Evolutionary conservation across 73 alveolate genomes (phyloP), one percentile per base, ranked within the genome.

Genomic region (Urostyla sp.): DNA sequence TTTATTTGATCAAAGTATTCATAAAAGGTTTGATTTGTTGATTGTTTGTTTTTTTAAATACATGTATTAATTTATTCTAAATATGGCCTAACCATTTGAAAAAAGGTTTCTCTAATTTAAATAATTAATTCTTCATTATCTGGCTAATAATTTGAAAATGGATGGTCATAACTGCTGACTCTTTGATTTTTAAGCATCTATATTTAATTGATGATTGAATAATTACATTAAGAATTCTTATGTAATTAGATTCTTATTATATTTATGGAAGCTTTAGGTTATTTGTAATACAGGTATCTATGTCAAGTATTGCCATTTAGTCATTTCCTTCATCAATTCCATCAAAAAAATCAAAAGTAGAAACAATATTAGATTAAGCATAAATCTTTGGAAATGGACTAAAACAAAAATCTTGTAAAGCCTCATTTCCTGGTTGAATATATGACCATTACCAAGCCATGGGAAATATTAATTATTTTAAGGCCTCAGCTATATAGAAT

Each of bases 271-370:
- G 38, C 18, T 66, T 67, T 21, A 80, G 44, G 36, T 30, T 3
- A 27, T 80, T 80, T 4, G 76, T 63, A 37, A 35, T 35, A 18
- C 80, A 44, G 23, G 90, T 69, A 51, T 80, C 90, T 10, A 80
- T 66, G 43, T 80, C 90, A 51, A 60, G 54, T 11, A 80, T 31
- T 1, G 78, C 80, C 76, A 67, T 54, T 20, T 80, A n/a, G n/a
- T n/a, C n/a, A n/a, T n/a, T n/a, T n/a, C n/a, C 83, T 1, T 63
- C 72, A 11, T 60, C 60, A 75, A 52, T 66, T 44, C 51, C 77
- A 16, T 43, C 83, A 45, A 75, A 38, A 51, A 43, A 75, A 28
- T 40, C 72, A 44, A 75, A 75, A 56, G 60, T 78, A 38, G 23
- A 34, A 0, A 32, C 40, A 31, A 67, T 35, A n/a, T 69, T 66